Percentiles rank a stretch among this genome's conserved stretches.
These are phyloP conservation scores for Leccinum solheimii DNA, from an alignment of 1,284 basidiomycete species.

Conservation along the genomic window DNA sequence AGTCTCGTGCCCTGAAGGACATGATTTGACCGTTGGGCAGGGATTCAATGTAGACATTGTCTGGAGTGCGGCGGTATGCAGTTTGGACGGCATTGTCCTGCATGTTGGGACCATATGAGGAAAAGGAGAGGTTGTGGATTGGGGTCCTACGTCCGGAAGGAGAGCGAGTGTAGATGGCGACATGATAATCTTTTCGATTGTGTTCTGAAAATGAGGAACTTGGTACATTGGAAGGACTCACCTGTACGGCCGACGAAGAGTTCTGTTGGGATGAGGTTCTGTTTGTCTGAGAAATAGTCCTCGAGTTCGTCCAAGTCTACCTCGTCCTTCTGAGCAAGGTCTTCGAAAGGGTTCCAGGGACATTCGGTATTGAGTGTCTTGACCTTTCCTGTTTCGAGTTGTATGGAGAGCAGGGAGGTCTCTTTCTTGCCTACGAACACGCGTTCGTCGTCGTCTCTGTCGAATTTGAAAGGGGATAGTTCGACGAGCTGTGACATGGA, in stretches of 20 bases:
- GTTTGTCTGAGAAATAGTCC: conserved; percentile 45
- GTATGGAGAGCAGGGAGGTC: conserved; percentile 76
- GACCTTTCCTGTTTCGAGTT: conserved; percentile 80
- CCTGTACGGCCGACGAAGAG: conserved; percentile 83
- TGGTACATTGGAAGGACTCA: conserved; percentile 37
- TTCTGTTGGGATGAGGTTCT: conserved; percentile 49
- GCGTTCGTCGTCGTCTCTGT: conserved; percentile 62
- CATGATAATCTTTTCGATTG: conserved; percentile 60
- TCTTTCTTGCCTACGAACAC: conserved; percentile 87
- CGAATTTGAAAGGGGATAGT: conserved; percentile 80
- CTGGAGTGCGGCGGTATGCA: conserved; percentile 67
- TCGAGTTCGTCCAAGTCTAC: conserved; percentile 70
- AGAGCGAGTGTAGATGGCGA: conserved; percentile 61
- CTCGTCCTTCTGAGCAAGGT: conserved; percentile 46
- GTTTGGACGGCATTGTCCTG: conserved; percentile 67
- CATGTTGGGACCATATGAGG: conserved; percentile 82
- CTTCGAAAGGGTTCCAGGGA: conserved; percentile 70
- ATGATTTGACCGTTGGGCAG: conserved; percentile 75
- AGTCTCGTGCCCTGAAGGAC: conserved; percentile 57
- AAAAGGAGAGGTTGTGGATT: conserved; percentile 77
- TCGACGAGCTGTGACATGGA: conserved; percentile 87
- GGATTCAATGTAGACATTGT: conserved; percentile 76
- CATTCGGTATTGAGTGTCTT: conserved; percentile 79
- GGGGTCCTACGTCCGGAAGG: conserved; percentile 43
- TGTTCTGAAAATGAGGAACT: conserved; percentile 8